A percentile compares a stretch with the other conserved stretches of the same genome.
Conservation (phyloP, 2,329 filamentous ascomycete genomes). For the Coniella vitis region DNA sequence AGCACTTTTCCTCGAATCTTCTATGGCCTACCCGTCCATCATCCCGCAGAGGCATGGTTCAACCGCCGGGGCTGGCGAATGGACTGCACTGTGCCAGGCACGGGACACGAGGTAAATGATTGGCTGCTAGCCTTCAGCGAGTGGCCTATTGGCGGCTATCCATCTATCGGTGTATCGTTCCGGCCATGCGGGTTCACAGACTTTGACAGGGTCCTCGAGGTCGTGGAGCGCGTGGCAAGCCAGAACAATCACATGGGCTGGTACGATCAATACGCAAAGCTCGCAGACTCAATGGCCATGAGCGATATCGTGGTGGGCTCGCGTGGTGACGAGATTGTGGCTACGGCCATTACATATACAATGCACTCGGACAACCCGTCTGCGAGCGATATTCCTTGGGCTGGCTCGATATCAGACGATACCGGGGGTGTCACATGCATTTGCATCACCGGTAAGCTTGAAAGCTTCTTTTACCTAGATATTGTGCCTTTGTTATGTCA, state of each 20-base stretch:
- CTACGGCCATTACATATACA: slow-evolving; percentile 48
- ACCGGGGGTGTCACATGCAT: slow-evolving; percentile 56
- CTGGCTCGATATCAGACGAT: slow-evolving; percentile 39
- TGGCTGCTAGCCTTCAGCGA: slow-evolving; percentile 47
- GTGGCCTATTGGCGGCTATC: slow-evolving; percentile 35
- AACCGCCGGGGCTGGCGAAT: slow-evolving; percentile 46
- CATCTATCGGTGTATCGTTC: slow-evolving; percentile 36
- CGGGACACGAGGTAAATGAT: slow-evolving; percentile 45
- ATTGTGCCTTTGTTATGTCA: too few species aligned
- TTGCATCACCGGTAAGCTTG: slow-evolving; percentile 44
- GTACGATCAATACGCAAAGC: slow-evolving; percentile 52
- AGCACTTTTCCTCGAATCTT: slow-evolving; percentile 53
- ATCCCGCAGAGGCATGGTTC: slow-evolving; percentile 44
- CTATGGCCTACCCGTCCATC: slow-evolving; percentile 43
- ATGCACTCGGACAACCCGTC: slow-evolving; percentile 38
- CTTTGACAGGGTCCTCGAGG: slow-evolving; percentile 38
- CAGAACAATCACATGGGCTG: slow-evolving; percentile 46
- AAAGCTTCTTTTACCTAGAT: not conserved
- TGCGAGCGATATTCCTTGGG: slow-evolving; percentile 49
- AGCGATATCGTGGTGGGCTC: slow-evolving; percentile 49
- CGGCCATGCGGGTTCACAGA: slow-evolving; percentile 39
- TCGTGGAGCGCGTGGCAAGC: slow-evolving; percentile 42
- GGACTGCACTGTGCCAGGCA: slow-evolving; percentile 35
- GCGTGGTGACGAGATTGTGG: slow-evolving; percentile 41
- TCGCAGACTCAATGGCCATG: slow-evolving; percentile 40